Conservation (phyloP, 495 filamentous ascomycete genomes). For the Xylaria curta region DNA sequence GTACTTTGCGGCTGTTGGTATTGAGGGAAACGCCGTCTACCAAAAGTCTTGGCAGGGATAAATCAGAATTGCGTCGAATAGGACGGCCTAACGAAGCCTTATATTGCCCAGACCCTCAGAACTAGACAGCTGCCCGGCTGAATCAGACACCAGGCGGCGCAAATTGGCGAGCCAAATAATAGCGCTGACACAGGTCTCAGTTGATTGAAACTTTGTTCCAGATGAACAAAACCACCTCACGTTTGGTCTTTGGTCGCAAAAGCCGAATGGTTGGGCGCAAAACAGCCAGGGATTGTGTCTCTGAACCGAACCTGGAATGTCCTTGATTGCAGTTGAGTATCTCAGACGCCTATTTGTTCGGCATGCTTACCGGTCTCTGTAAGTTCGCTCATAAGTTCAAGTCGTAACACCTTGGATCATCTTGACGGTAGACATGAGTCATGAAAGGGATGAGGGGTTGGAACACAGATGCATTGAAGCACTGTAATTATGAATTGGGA, state of each 20-base stretch:
- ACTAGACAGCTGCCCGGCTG: neutral
- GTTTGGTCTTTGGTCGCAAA: neutral
- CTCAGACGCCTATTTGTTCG: neutral
- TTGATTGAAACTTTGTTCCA: neutral
- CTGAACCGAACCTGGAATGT: neutral
- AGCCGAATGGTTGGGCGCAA: neutral
- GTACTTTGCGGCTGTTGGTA: neutral
- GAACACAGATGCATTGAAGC: slow-evolving; percentile 2
- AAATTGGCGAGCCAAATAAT: neutral
- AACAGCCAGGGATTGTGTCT: neutral
- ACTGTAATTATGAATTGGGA: neutral
- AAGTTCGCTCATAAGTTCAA: neutral
- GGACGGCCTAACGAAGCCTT: neutral
- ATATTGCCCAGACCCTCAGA: neutral
- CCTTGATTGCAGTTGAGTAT: neutral
- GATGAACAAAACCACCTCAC: neutral
- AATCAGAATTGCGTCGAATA: slow-evolving; percentile 1
- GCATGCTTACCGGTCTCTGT: slow-evolving; percentile 1
- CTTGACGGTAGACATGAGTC: neutral
- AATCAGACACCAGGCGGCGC: neutral
- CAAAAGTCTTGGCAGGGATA: slow-evolving; percentile 15
- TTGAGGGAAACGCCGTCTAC: neutral
- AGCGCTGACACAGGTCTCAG: slow-evolving; percentile 8
- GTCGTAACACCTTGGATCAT: neutral
- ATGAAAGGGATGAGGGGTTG: neutral